Conservation (phyloP, 768 basidiomycete genomes). For the Podaxis carcinomalis region DNA sequence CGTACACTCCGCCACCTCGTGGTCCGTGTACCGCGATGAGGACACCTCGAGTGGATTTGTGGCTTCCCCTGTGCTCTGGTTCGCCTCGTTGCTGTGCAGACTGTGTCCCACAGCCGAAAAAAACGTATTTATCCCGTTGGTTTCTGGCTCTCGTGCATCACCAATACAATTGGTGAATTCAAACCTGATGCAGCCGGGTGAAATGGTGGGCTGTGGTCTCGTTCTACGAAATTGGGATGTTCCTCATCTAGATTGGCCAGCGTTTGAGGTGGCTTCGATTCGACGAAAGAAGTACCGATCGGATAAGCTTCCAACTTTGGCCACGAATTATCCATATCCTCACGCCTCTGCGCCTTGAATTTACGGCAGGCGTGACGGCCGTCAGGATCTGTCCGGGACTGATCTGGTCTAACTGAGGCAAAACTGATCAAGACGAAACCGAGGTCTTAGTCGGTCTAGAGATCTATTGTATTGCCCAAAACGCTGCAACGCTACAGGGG, state of each 20-base stretch:
- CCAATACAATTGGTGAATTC: background rate
- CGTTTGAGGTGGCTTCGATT: background rate
- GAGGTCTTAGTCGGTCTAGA: constrained; percentile 21
- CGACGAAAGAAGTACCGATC: constrained; percentile 10
- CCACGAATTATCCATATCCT: constrained; percentile 8
- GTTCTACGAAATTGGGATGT: background rate
- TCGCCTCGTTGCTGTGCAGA: constrained; percentile 2
- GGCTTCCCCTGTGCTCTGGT: background rate
- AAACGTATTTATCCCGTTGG: background rate
- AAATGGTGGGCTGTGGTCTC: background rate
- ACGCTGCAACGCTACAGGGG: constrained; percentile 19
- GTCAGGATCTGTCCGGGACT: constrained; percentile 7
- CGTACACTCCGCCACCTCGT: constrained; percentile 6
- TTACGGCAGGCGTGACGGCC: constrained; percentile 10
- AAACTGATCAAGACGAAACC: constrained; percentile 23
- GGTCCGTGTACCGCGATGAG: constrained; percentile 1
- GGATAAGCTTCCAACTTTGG: constrained; percentile 9
- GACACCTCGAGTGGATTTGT: background rate
- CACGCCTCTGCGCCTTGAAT: constrained; percentile 2
- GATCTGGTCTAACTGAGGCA: constrained; percentile 15
- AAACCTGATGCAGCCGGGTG: background rate
- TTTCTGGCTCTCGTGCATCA: background rate
- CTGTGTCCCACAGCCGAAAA: background rate
- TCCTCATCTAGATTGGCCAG: constrained; percentile 10
- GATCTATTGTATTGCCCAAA: constrained; percentile 7